phyloP scores from a whole-genome alignment of 768 basidiomycete genomes.

The Kondoa subrosea region DNA sequence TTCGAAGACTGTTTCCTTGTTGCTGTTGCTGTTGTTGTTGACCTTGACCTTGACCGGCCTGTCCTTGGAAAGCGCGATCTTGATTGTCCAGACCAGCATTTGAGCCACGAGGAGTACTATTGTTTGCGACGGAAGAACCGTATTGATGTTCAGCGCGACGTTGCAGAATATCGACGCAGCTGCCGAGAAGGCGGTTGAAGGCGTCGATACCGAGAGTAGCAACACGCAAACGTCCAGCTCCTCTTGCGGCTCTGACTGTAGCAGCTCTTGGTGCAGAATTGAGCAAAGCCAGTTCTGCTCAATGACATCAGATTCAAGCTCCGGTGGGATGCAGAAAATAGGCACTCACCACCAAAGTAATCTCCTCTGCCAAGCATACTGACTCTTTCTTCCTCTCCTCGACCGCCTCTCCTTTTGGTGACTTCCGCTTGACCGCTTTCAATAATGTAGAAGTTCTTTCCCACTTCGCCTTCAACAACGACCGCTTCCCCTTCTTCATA shows the following conservation, averaged over 20 bases:
- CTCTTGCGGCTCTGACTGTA: constrained; percentile 56
- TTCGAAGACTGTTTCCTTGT: not conserved
- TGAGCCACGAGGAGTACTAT: not conserved
- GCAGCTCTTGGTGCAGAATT: constrained; percentile 80
- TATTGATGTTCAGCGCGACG: constrained; percentile 27
- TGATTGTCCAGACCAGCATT: not conserved
- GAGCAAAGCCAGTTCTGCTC: constrained; percentile 78
- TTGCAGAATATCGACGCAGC: constrained; percentile 26
- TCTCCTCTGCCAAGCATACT: constrained; percentile 71
- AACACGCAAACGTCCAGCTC: constrained; percentile 55
- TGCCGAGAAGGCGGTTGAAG: constrained; percentile 78
- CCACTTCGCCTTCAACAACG: constrained; percentile 81
- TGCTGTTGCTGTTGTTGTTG: too few species aligned
- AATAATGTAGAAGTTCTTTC: constrained; percentile 93
- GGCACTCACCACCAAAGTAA: constrained; percentile 79
- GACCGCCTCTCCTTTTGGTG: constrained; percentile 51
- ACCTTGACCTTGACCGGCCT: too few species aligned
- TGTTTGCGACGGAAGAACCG: constrained; percentile 5
- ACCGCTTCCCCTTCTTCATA: constrained; percentile 73
- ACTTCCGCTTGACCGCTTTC: constrained; percentile 84
- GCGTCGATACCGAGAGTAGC: constrained; percentile 83
- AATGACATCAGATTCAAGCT: not conserved
- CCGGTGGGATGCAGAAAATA: constrained; percentile 3
- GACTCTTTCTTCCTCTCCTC: constrained; percentile 50
- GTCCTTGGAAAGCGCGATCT: too few species aligned